Percentiles rank a stretch among this genome's conserved stretches.
Conservation (phyloP, 495 filamentous ascomycete genomes). For the Tuber umbilicatum region DNA sequence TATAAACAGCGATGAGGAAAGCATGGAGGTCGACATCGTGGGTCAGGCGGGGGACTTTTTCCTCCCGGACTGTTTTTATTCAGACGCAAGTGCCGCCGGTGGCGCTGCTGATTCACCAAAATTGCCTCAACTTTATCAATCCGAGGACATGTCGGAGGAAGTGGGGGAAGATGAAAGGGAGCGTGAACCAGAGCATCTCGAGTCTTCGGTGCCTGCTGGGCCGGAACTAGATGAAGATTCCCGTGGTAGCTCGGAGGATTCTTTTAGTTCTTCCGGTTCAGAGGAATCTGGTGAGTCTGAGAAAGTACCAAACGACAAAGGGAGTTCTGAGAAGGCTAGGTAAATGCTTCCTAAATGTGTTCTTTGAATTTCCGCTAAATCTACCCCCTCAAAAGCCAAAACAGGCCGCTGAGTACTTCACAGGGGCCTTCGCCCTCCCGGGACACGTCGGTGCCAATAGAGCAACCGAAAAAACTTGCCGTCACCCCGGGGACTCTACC, state of each 20-base stretch:
- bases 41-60: not conserved
- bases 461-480: not conserved
- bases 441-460: not conserved
- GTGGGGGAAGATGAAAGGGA: slow-evolving; percentile 7
- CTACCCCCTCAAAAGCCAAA: not conserved
- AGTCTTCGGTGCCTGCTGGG: not conserved
- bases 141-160: not conserved
- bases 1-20: slow-evolving; percentile 31
- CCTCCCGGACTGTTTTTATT: not conserved
- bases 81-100: slow-evolving; percentile 9
- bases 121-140: slow-evolving; percentile 5
- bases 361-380: not conserved
- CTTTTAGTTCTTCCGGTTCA: not conserved
- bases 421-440: not conserved
- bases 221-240: not conserved
- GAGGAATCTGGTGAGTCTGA: not conserved
- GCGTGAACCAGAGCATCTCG: slow-evolving; percentile 1
- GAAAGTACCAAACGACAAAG: not conserved
- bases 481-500: slow-evolving; percentile 32
- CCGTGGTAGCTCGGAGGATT: not conserved
- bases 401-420: not conserved
- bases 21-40: slow-evolving; percentile 34
- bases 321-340: not conserved
- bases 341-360: not conserved
- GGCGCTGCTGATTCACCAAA: slow-evolving; percentile 7